Evolutionary conservation across 2,329 filamentous ascomycete genomes (phyloP).

Genomic region (Chaetomium strumarium): DNA sequence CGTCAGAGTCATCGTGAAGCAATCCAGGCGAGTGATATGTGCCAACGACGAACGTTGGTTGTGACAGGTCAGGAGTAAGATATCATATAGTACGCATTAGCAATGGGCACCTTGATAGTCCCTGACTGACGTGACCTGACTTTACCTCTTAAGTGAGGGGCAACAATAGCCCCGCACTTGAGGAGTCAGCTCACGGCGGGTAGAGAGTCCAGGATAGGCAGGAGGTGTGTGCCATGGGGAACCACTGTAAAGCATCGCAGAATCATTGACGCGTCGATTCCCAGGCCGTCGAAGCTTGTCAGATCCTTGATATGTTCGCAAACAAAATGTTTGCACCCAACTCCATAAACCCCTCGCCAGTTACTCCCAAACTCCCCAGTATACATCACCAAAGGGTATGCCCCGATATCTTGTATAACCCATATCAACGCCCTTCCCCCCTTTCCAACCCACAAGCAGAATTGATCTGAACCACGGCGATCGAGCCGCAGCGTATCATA

Average conservation of each 20-base stretch:
- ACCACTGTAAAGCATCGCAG: too few species aligned
- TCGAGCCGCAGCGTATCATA: slow-evolving; percentile 27
- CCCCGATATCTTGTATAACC: neutral
- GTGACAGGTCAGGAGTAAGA: neutral
- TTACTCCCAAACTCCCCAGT: neutral
- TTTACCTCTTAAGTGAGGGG: neutral
- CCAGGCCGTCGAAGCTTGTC: too few species aligned
- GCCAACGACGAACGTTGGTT: too few species aligned
- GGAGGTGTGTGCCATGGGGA: neutral
- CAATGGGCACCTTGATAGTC: too few species aligned
- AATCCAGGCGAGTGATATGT: neutral
- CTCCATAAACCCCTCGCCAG: too few species aligned
- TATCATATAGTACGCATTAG: neutral
- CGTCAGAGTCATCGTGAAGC: slow-evolving; percentile 57
- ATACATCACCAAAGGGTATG: neutral
- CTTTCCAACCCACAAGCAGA: neutral
- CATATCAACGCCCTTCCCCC: neutral
- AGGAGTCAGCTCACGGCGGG: neutral
- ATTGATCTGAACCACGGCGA: neutral
- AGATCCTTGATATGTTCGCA: too few species aligned
- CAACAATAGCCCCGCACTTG: neutral
- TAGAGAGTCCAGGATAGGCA: neutral
- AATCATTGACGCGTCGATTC: too few species aligned
- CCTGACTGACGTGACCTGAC: neutral
- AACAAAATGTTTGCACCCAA: neutral